Percentiles rank a stretch among this genome's conserved stretches.
Conservation (phyloP, 768 basidiomycete species). For the Lentinula guzmanii region DNA sequence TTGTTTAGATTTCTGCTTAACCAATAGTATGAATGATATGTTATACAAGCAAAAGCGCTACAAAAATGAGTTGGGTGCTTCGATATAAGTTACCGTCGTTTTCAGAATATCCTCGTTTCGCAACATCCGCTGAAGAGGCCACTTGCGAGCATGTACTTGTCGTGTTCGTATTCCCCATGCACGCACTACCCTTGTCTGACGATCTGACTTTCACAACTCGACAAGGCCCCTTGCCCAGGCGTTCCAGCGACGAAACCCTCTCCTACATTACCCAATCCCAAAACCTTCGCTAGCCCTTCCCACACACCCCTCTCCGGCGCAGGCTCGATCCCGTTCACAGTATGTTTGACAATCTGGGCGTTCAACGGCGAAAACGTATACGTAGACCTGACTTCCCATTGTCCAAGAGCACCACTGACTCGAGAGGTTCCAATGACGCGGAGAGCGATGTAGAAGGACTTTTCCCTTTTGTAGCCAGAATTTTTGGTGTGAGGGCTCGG, state of each 20-base stretch:
- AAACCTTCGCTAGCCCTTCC: not conserved
- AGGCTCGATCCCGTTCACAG: constrained; percentile 3
- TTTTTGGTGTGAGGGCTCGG: not conserved
- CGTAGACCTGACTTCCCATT: constrained; percentile 4
- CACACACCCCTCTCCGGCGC: constrained; percentile 1
- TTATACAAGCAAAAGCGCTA: too few species aligned
- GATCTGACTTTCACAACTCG: not conserved
- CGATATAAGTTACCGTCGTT: too few species aligned
- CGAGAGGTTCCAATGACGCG: not conserved
- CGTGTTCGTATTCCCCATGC: too few species aligned
- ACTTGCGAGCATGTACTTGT: too few species aligned
- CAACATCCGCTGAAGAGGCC: too few species aligned
- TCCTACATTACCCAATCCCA: not conserved
- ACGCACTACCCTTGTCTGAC: too few species aligned
- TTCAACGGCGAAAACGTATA: not conserved
- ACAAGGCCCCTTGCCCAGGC: not conserved
- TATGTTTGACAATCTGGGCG: not conserved
- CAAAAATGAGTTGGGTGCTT: too few species aligned
- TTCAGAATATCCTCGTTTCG: too few species aligned
- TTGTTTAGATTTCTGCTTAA: too few species aligned
- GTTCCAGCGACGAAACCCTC: not conserved
- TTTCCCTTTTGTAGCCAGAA: not conserved
- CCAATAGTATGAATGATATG: too few species aligned
- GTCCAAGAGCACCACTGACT: not conserved
- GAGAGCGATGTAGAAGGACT: constrained; percentile 1